Base-by-base conservation (phyloP, 352 stramenopile species). In the Pythium volutum region DNA sequence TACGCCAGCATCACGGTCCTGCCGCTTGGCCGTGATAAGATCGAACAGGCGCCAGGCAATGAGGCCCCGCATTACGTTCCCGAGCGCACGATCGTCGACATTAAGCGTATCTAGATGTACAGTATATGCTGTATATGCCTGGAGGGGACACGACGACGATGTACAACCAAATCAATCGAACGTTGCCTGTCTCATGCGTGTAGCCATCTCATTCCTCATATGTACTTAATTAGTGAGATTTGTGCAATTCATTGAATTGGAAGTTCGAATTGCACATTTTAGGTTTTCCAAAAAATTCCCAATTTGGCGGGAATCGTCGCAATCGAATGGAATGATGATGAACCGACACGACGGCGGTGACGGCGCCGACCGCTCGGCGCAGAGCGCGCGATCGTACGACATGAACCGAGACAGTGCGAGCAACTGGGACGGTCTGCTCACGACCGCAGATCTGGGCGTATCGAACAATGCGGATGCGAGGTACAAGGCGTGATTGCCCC, bases 1-100 rank as follows among this genome's bases (percentile, higher is more conserved):
- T 99, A 97, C 74, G 91, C 93, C 12, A 67, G 82, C 16, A 80
- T 99, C 45, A 89, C 91, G 36, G 87, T 99, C 33, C 79, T 98
- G 49, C 93, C 93, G 15, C 79, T 98, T 38, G 59, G 83, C n/a
- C 74, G 76, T 31, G 89, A 98, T 55, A 90, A 88, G 53, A 81
- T 86, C 34, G 66, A 69, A 16, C 76, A 63, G 23, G 62, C 64
- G 10, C 57, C 58, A 6, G 71, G 80, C 43, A 73, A 87, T 34
- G 77, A 80, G 23, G 69, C 81, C 36, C 27, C 73, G 11, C 84
- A 97, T 64, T 80, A 79, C n/a, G 74, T 97, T 11, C 76, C 79
- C 5, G 84, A 97, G 64, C 90, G 94, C 54, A 91, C 91, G 11
- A 71, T 92, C 42, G 85, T 98, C 16, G 91, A 98, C 62, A 95